These are phyloP conservation scores for Orobanche coerulescens DNA, from an alignment of 257 asterid genomes.

Conservation along the genomic window DNA sequence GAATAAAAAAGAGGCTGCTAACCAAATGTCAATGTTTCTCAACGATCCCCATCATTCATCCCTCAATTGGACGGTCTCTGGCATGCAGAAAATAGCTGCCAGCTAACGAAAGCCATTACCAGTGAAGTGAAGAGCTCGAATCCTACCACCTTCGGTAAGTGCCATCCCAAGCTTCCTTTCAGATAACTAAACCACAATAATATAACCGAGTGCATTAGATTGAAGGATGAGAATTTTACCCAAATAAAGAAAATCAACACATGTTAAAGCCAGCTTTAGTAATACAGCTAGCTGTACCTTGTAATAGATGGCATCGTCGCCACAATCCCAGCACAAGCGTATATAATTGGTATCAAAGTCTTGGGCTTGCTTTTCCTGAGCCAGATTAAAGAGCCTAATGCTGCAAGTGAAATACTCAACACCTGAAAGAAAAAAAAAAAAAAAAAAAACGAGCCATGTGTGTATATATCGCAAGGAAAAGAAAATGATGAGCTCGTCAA, in stretches of 20 bases:
- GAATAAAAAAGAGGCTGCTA: not conserved
- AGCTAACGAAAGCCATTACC: constrained; percentile 85
- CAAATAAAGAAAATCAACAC: not conserved
- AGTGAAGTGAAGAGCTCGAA: constrained; percentile 77
- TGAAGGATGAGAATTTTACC: not conserved
- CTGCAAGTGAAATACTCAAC: constrained; percentile 82
- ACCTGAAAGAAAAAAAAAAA: constrained; percentile 60
- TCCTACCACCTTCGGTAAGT: constrained; percentile 73
- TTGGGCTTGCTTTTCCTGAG: constrained; percentile 91
- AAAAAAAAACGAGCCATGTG: no score
- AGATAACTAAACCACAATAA: constrained; percentile 54
- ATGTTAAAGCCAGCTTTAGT: not conserved
- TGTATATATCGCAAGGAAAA: no score
- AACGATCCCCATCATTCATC: not conserved
- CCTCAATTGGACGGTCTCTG: constrained; percentile 70
- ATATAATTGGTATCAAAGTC: constrained; percentile 85
- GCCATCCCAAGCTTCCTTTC: constrained; percentile 84
- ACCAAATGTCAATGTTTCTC: not conserved
- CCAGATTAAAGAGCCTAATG: constrained; percentile 90
- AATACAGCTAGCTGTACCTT: constrained; percentile 46
- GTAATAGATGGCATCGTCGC: constrained; percentile 95
- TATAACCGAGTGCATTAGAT: no score
- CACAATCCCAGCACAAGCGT: constrained; percentile 73
- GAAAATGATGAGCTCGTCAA: not conserved
- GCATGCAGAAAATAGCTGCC: constrained; percentile 85